Base-by-base conservation (phyloP, 352 stramenopile genomes). In the Globisporangium emineosum region DNA sequence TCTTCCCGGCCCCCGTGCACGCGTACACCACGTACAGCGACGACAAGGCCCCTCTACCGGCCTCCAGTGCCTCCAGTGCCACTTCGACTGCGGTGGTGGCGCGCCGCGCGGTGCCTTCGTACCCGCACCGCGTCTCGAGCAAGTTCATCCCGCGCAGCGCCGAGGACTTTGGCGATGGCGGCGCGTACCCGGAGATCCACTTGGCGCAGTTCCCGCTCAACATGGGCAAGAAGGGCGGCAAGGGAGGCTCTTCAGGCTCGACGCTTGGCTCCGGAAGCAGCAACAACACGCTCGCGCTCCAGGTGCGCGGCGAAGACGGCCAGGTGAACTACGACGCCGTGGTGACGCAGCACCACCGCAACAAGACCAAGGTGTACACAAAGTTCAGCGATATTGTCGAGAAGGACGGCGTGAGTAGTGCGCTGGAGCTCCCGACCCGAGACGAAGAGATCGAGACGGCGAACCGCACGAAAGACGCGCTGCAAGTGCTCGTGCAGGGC, bases 121-220 rank as follows among this genome's bases (percentile, higher is more conserved):
- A 95, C 54, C 84, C 86, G 7, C 69, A 72, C 3, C 86, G 86
- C 33, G 66, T 88, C 0, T 54, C 56, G 30, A 63, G 74, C 17
- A 76, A 84, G 61, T 95, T 93, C 64, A 67, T 92, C 1, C 86
- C 86, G 40, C 84, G 84, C 12, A 72, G 70, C 23, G 57, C 65
- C 23, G 75, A 76, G 29, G 98, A 99, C 75, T 99, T 99, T 80
- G 96, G 96, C 40, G 97, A 99, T 76, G 97, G 97, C 49, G 98
- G 97, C 43, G 97, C 97, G 54, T 99, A 97, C 73, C 98, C 97
- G 0, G 98, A 99, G 87, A 97, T 99, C 63, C 97, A 99, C 74
- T 78, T 99, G 30, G 94, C 97, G 64, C 97, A 99, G 78, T 99
- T 98, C 71, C 97, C 97, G 9, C 73, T 98, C 1, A 86, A 93